Evolutionary conservation across 1,284 basidiomycete genomes (phyloP).

Genomic region (Clitocybe nebularis): DNA sequence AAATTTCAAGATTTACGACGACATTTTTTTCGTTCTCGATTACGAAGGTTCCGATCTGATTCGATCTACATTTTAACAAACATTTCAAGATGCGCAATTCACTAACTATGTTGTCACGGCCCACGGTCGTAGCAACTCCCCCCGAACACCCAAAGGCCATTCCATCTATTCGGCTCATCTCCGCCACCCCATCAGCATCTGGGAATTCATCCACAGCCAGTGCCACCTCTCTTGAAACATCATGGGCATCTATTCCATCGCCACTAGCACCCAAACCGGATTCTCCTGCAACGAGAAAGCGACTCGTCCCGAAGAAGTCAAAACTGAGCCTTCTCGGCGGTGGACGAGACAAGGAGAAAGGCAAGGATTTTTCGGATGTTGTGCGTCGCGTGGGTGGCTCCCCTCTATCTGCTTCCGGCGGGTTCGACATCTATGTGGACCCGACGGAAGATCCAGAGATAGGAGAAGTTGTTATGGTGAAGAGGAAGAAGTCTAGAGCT

Average conservation of each 20-base stretch:
- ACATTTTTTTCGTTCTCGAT: conserved; percentile 12
- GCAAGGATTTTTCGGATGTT: conserved; percentile 58
- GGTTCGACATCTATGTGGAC: conserved; percentile 74
- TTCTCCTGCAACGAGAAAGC: conserved; percentile 36
- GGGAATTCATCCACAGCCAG: conserved; percentile 36
- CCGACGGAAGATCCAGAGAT: conserved; percentile 59
- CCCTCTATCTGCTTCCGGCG: conserved; percentile 35
- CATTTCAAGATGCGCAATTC: conserved; percentile 15
- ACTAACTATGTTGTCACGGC: conserved; percentile 11
- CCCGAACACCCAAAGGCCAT: conserved; percentile 15
- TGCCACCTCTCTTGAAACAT: conserved; percentile 25
- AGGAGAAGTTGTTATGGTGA: conserved; percentile 67
- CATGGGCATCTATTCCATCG: conserved; percentile 30
- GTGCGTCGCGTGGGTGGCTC: conserved; percentile 51
- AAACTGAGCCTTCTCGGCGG: conserved; percentile 53
- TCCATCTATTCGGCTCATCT: conserved; percentile 65
- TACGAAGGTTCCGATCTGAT: conserved; percentile 8
- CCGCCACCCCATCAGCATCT: conserved; percentile 58
- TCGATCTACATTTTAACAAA: not conserved
- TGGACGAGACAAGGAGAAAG: conserved; percentile 30
- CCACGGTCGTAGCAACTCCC: conserved; percentile 11
- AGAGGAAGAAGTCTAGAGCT: conserved; percentile 72
- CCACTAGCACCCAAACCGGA: conserved; percentile 21
- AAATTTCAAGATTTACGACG: conserved; percentile 11
- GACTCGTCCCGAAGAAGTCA: conserved; percentile 73